Conservation (phyloP, 2,329 filamentous ascomycete genomes). For the Talaromyces funiculosus region DNA sequence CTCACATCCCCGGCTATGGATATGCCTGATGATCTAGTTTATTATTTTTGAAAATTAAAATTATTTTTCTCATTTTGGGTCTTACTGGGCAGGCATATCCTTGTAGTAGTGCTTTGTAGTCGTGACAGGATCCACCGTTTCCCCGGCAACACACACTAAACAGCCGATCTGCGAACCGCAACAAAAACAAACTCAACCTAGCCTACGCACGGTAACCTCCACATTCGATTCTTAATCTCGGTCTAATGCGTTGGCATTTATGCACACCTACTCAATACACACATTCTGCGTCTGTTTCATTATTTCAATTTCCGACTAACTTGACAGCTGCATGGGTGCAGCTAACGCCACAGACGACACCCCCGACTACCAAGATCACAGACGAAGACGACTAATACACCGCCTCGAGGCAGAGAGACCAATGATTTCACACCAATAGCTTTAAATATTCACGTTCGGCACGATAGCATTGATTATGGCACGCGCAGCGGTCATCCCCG, state of each 20-base stretch:
- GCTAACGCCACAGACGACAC: background rate
- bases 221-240: background rate
- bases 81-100: too few species aligned
- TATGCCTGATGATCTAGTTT: background rate
- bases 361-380: background rate
- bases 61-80: too few species aligned
- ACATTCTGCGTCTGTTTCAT: background rate
- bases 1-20: background rate
- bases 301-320: background rate
- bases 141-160: constrained; percentile 3
- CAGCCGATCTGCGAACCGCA: constrained; percentile 7
- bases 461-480: constrained; percentile 2
- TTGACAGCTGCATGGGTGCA: background rate
- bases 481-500: constrained; percentile 13
- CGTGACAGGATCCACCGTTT: background rate
- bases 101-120: too few species aligned
- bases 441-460: background rate
- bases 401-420: background rate
- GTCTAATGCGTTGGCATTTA: background rate
- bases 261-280: background rate
- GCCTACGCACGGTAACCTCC: background rate
- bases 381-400: background rate
- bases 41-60: background rate
- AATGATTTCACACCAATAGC: background rate
- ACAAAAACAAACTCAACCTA: background rate